These are phyloP conservation scores for Tetrapyrgos nigripes DNA, from an alignment of 1,284 basidiomycete species.

Conservation along the genomic window DNA sequence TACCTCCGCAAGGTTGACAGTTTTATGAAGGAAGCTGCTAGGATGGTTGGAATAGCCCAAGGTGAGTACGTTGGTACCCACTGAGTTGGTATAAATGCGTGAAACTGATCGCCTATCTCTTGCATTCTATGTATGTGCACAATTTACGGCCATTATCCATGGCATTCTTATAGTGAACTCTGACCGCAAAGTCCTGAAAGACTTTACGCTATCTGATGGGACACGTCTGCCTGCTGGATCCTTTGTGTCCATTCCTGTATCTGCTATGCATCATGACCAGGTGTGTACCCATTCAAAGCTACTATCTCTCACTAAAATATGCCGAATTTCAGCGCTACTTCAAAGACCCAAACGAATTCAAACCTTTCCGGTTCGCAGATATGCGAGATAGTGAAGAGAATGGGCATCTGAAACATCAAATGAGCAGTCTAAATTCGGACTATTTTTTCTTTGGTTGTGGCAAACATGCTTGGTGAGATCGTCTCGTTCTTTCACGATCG, in stretches of 20 bases:
- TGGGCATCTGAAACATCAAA: slow-evolving; percentile 20
- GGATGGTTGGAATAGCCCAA: slow-evolving; percentile 31
- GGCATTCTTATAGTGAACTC: slow-evolving; percentile 15
- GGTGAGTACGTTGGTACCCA: background rate
- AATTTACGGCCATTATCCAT: background rate
- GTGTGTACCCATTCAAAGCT: background rate
- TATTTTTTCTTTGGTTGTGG: slow-evolving; percentile 39
- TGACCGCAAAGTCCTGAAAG: slow-evolving; percentile 21
- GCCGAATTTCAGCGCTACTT: slow-evolving; percentile 14
- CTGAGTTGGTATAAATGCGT: background rate
- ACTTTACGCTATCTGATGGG: slow-evolving; percentile 30
- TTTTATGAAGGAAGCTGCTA: slow-evolving; percentile 42
- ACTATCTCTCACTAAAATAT: background rate
- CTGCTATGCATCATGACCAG: slow-evolving; percentile 24
- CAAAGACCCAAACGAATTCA: slow-evolving; percentile 22
- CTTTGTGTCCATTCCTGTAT: slow-evolving; percentile 13
- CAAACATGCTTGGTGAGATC: slow-evolving; percentile 32
- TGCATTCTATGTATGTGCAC: background rate
- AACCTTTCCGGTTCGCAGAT: slow-evolving; percentile 27
- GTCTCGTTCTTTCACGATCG: background rate
- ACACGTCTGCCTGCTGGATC: slow-evolving; percentile 26
- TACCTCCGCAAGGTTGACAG: slow-evolving; percentile 47
- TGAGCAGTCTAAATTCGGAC: slow-evolving; percentile 29
- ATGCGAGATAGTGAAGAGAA: slow-evolving; percentile 16
- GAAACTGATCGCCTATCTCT: slow-evolving; percentile 16